A percentile compares a stretch with the other conserved stretches of the same genome.
These are phyloP conservation scores for Brasenia schreberi DNA, from an alignment of 164 flowering plant genomes.

Conservation along the genomic window DNA sequence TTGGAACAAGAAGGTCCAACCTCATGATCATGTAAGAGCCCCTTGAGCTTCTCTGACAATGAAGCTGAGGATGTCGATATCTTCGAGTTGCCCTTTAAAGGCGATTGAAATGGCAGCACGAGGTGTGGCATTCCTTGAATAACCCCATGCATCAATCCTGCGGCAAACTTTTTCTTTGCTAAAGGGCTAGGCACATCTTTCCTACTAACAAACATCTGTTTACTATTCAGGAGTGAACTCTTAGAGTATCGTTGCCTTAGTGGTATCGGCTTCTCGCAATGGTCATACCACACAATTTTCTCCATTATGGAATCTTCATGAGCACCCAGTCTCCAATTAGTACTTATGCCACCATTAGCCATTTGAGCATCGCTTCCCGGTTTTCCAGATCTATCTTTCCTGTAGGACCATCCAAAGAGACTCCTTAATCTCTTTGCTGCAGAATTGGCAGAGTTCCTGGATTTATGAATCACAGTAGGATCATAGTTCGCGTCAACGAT, in stretches of 20 bases:
- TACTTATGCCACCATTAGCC: background rate
- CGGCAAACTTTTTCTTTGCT: constrained; percentile 65
- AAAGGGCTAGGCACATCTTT: constrained; percentile 63
- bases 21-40: constrained; percentile 4
- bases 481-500: constrained; percentile 8
- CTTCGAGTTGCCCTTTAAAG: constrained; percentile 28
- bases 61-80: constrained; percentile 29
- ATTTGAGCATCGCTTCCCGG: constrained; percentile 8
- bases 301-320: constrained; percentile 9
- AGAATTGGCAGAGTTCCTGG: constrained; percentile 20
- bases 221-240: constrained; percentile 44
- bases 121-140: constrained; percentile 46
- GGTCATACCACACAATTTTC: constrained; percentile 1
- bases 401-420: constrained; percentile 53
- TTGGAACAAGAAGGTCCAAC: constrained; percentile 20
- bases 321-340: background rate
- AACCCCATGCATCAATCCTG: constrained; percentile 57
- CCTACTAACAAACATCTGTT: constrained; percentile 54
- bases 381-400: constrained; percentile 17
- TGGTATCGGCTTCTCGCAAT: constrained; percentile 47
- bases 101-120: constrained; percentile 14
- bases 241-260: constrained; percentile 60
- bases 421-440: constrained; percentile 51
- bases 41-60: constrained; percentile 19
- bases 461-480: constrained; percentile 14